Evolutionary conservation across 2,329 filamentous ascomycete genomes (phyloP), one percentile per base, ranked within the genome.

Genomic region (Cyclaneusma minus): DNA sequence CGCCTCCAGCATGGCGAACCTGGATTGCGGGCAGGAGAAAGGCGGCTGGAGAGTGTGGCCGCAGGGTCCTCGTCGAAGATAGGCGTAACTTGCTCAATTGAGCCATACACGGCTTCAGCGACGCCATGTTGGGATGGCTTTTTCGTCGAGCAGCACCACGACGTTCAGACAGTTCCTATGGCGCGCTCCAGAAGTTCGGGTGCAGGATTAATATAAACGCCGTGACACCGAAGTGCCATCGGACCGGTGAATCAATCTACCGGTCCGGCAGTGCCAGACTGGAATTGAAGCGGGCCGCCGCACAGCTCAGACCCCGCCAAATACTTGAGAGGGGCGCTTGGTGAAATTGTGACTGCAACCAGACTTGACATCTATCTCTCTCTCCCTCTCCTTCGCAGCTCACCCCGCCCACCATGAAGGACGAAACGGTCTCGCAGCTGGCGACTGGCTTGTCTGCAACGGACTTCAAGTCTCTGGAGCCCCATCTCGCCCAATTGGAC

Each of bases 391-490:
- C 4, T 24, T 14, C 10, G 25, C 11, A 30, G 18, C 23, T 21
- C 33, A 23, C 30, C 19, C 37, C 27, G 33, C 29, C 27, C 37
- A 60, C 40, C 29, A 70, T 71, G 67, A 68, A 69, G 54, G 47
- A 53, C 37, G 60, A 65, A 41, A 64, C 69, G 49, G 55, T 71
- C 37, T 52, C 59, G 33, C 50, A 58, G 29, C 50, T 71, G 25
- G 54, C 61, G 33, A 52, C 51, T 42, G 56, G 57, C 39, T 55
- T 72, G 33, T 51, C 55, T 32, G 62, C 60, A 20, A 55, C 67
- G 28, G 82, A 93, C 53, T 89, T 91, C 58, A 91, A 89, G 56
- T 61, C 75, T 31, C 72, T 85, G 37, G 81, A 89, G 47, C 66
- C 70, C 14, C 63, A 73, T 32, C 66, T 92, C 29, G 62, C 67